phyloP scores from a whole-genome alignment of 192 early-diverging fungal species.

The Entomortierella lignicola region DNA sequence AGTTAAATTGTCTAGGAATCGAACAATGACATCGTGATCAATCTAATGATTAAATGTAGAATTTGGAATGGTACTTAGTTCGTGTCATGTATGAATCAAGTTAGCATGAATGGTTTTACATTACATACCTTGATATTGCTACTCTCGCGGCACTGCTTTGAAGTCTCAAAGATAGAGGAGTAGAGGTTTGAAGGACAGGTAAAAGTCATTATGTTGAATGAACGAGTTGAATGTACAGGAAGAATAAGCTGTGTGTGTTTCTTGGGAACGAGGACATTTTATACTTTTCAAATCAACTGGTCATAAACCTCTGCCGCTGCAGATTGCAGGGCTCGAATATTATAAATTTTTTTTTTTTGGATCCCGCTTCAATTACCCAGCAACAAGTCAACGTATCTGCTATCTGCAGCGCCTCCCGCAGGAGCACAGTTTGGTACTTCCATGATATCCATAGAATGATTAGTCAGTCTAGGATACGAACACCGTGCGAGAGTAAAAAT shows the following conservation, averaged over 20 bases:
- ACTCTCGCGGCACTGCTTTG: constrained; percentile 37
- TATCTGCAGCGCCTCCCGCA: constrained; percentile 34
- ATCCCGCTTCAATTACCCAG: background rate
- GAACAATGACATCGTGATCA: constrained; percentile 26
- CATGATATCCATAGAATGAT: too few species aligned
- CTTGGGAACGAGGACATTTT: background rate
- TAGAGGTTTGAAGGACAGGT: constrained; percentile 46
- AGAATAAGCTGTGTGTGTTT: background rate
- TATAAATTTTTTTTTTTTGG: constrained; percentile 2
- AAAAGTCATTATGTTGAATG: constrained; percentile 31
- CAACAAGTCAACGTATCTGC: too few species aligned
- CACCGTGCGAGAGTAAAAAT: too few species aligned
- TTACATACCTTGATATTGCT: constrained; percentile 44
- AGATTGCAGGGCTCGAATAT: background rate
- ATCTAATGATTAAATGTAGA: constrained; percentile 28
- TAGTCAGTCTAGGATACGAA: too few species aligned
- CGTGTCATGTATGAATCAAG: too few species aligned
- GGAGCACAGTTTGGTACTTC: background rate
- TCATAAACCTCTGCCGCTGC: background rate
- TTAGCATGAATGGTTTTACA: constrained; percentile 2
- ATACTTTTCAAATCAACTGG: background rate
- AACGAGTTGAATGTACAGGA: background rate
- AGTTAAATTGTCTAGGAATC: constrained; percentile 35
- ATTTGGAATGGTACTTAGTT: background rate
- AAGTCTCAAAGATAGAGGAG: constrained; percentile 25